Base-by-base conservation (phyloP, 345 rosid species). In the Corymbia maculata region DNA sequence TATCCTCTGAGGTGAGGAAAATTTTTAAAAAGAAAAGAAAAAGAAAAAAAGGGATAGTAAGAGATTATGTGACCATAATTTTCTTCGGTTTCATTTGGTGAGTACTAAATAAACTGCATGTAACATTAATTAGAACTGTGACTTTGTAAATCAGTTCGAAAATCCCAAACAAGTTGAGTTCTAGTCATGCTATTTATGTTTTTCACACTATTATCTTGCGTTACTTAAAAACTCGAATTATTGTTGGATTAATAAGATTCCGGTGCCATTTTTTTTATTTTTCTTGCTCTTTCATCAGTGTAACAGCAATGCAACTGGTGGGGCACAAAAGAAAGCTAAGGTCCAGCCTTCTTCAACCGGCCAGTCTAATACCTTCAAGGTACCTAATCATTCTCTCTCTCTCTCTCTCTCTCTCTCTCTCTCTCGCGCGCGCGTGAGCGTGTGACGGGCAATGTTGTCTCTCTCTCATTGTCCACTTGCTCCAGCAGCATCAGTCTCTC, bases 301-400 rank as follows among this genome's bases (percentile, higher is more conserved):
- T 92, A 94, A 95, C 92, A 94, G 99, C 95, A 90, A 89, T 89
- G 94, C 91, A 85, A 79, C 47, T 90, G 98, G 97, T 89, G 99
- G 96, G 92, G 91, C 95, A 91, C 89, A 90, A 79, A 98, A 98
- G 97, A 98, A 96, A 92, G 97, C 98, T 51, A 98, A 94, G 94
- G 94, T 95, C 90, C 99, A 96, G 90, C 92, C 98, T 90, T 92
- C 95, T 91, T 92, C 98, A 90, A 90, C 94, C 84, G 6, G 84
- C 90, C 97, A 95, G 87, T 90, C 98, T 70, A 79, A 51, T 86
- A 94, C 97, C 88, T 94, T 97, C 90, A 97, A 96, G 97, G 99
- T 95, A 92, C 84, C 59, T 42, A 85, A 85, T n/a, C 57, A 85
- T 51, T 16, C 64, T 91, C 50, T 89, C 88, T 75, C 61, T 84